Evolutionary conservation across 2,329 filamentous ascomycete genomes (phyloP).

Genomic region (Xylaria sp.): DNA sequence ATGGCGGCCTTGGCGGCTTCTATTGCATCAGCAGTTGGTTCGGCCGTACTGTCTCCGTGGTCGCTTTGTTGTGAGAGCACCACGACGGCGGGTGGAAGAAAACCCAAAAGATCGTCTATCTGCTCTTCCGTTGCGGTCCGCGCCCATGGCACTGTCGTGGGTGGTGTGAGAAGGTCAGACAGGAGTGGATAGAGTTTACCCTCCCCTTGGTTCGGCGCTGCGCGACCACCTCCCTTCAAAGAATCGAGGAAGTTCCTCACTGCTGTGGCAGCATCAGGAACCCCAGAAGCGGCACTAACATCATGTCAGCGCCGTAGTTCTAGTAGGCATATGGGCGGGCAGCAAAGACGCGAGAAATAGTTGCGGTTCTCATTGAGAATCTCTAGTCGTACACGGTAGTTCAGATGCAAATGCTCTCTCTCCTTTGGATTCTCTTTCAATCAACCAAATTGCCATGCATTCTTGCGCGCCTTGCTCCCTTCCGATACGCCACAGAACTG

Average conservation of each 20-base stretch:
- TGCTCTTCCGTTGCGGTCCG: slow-evolving; percentile 71
- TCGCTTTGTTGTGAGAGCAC: slow-evolving; percentile 77
- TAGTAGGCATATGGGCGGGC: slow-evolving; percentile 29
- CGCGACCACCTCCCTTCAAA: slow-evolving; percentile 67
- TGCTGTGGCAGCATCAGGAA: slow-evolving; percentile 76
- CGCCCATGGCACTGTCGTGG: slow-evolving; percentile 81
- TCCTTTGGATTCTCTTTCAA: slow-evolving; percentile 24
- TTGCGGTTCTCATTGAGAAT: slow-evolving; percentile 43
- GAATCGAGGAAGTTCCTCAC: slow-evolving; percentile 92
- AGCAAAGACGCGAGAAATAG: slow-evolving; percentile 22
- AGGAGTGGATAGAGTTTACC: slow-evolving; percentile 82
- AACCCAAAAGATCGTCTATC: slow-evolving; percentile 78
- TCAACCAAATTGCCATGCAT: slow-evolving; percentile 36
- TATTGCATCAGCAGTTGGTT: slow-evolving; percentile 75
- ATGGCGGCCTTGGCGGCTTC: slow-evolving; percentile 79
- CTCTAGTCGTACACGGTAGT: slow-evolving; percentile 46
- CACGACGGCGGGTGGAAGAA: slow-evolving; percentile 81
- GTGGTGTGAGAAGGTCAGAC: slow-evolving; percentile 82
- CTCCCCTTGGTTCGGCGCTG: slow-evolving; percentile 56
- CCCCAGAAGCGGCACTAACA: slow-evolving; percentile 67
- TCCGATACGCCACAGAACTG: slow-evolving; percentile 46
- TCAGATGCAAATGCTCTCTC: slow-evolving; percentile 29
- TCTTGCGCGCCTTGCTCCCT: slow-evolving; percentile 33
- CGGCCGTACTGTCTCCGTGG: slow-evolving; percentile 65
- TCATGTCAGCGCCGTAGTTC: slow-evolving; percentile 55